Evolutionary conservation across 73 alveolate genomes (phyloP).

Genomic region (Strombidium stylifer): DNA sequence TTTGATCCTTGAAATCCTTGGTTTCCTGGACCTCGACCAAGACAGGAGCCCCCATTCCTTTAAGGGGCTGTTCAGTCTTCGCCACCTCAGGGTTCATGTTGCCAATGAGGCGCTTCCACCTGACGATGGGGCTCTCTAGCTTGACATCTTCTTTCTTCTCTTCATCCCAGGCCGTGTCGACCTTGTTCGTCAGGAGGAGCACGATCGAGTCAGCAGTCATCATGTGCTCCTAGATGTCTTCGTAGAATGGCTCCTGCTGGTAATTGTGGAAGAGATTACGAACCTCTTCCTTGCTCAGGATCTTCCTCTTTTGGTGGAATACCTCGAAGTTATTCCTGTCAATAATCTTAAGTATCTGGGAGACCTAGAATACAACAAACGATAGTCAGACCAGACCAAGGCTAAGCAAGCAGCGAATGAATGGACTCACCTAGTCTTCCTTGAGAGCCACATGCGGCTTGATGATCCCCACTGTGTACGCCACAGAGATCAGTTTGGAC

Average conservation of each 20-base stretch:
- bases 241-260: constrained; percentile 66
- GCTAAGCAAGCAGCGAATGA: constrained; percentile 61
- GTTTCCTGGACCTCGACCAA: no score
- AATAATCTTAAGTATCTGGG: no score
- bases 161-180: constrained; percentile 66
- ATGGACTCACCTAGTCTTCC: constrained; percentile 58
- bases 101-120: constrained; percentile 94
- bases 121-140: constrained; percentile 85
- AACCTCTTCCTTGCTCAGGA: constrained; percentile 84
- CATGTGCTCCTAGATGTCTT: constrained; percentile 80
- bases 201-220: constrained; percentile 86
- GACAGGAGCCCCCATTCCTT: no score
- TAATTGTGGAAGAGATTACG: constrained; percentile 77
- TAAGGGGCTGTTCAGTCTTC: constrained; percentile 47
- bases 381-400: no score
- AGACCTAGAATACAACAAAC: no score
- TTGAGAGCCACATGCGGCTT: constrained; percentile 82
- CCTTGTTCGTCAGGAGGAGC: constrained; percentile 72
- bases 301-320: constrained; percentile 69
- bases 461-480: constrained; percentile 80
- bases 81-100: constrained; percentile 89
- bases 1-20: no score
- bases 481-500: constrained; percentile 60
- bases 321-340: constrained; percentile 84
- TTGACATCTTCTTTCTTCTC: constrained; percentile 69